phyloP scores from a whole-genome alignment of 768 basidiomycete species.

The Agaricus sinodeliciosus region DNA sequence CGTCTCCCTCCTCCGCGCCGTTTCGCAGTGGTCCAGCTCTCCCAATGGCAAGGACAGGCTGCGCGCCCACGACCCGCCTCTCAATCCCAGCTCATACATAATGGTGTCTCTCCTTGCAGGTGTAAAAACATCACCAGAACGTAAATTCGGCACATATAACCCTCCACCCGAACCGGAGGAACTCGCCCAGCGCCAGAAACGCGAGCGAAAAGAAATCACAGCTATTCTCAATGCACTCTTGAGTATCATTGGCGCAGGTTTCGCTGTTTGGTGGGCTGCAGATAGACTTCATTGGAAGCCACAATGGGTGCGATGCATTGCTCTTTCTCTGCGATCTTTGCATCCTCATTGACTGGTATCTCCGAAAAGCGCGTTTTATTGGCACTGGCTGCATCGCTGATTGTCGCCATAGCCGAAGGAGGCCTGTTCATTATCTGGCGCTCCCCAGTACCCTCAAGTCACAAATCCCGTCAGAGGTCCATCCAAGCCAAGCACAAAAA shows the following conservation, averaged over 20 bases:
- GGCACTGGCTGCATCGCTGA: slow-evolving; percentile 49
- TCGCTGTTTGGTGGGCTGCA: slow-evolving; percentile 70
- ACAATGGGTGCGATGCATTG: slow-evolving; percentile 60
- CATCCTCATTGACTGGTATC: slow-evolving; percentile 3
- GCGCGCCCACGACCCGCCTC: slow-evolving; percentile 22
- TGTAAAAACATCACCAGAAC: slow-evolving; percentile 69
- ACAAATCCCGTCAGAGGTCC: slow-evolving; percentile 14
- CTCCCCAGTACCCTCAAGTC: slow-evolving; percentile 26
- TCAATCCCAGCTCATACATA: slow-evolving; percentile 50
- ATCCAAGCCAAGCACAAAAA: slow-evolving; percentile 28
- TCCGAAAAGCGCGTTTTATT: slow-evolving; percentile 49
- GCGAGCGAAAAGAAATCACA: slow-evolving; percentile 62
- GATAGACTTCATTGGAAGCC: slow-evolving; percentile 54
- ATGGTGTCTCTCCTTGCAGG: slow-evolving; percentile 78
- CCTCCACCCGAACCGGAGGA: slow-evolving; percentile 42
- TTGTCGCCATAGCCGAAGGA: slow-evolving; percentile 68
- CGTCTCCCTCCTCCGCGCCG: slow-evolving; percentile 47
- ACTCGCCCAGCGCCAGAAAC: slow-evolving; percentile 35
- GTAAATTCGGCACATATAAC: slow-evolving; percentile 51
- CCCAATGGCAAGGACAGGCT: slow-evolving; percentile 34
- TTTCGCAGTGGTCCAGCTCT: slow-evolving; percentile 68
- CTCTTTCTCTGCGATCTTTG: neutral
- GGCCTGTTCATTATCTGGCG: slow-evolving; percentile 71
- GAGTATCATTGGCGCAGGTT: slow-evolving; percentile 59
- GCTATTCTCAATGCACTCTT: slow-evolving; percentile 66